Evolutionary conservation across 1,284 basidiomycete species (phyloP).

Genomic region (Fomitiporia mediterranea): DNA sequence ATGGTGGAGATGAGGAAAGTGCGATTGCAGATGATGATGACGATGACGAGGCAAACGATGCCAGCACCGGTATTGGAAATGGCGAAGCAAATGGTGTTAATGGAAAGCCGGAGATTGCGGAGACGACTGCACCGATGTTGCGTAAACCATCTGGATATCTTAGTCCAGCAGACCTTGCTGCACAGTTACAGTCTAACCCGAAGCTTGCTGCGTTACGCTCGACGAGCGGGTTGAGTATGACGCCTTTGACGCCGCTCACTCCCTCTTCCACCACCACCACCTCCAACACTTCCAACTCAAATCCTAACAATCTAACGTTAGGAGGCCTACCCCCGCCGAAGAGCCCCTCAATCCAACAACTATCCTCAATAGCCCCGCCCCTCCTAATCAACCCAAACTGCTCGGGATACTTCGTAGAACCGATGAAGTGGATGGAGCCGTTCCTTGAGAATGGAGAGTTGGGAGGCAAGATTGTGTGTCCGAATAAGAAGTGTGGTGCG

Average conservation of each 20-base stretch:
- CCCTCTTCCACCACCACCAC: conserved; percentile 25
- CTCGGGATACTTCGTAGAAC: conserved; percentile 95
- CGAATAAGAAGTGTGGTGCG: conserved; percentile 81
- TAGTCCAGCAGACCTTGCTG: conserved; percentile 27
- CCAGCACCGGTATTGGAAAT: neutral
- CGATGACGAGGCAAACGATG: conserved; percentile 15
- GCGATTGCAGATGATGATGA: conserved; percentile 20
- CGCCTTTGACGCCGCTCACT: conserved; percentile 26
- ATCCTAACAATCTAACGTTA: too few species aligned
- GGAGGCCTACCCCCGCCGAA: neutral
- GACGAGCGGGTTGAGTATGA: conserved; percentile 5
- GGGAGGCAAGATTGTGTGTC: conserved; percentile 86
- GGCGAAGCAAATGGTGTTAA: neutral
- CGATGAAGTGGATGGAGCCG: conserved; percentile 95
- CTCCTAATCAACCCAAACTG: conserved; percentile 75
- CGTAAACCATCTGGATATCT: conserved; percentile 2
- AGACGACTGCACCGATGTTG: neutral
- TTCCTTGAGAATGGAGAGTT: conserved; percentile 70
- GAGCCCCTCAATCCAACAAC: too few species aligned
- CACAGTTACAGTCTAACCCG: conserved; percentile 30
- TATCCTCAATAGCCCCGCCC: conserved; percentile 40
- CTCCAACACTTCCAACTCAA: conserved; percentile 12
- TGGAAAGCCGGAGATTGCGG: neutral
- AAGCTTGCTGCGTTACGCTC: conserved; percentile 31
- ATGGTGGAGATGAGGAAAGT: conserved; percentile 12